These are phyloP conservation scores for Pichia sp. DNA, from an alignment of 1,139 yeast genomes.

Conservation along the genomic window DNA sequence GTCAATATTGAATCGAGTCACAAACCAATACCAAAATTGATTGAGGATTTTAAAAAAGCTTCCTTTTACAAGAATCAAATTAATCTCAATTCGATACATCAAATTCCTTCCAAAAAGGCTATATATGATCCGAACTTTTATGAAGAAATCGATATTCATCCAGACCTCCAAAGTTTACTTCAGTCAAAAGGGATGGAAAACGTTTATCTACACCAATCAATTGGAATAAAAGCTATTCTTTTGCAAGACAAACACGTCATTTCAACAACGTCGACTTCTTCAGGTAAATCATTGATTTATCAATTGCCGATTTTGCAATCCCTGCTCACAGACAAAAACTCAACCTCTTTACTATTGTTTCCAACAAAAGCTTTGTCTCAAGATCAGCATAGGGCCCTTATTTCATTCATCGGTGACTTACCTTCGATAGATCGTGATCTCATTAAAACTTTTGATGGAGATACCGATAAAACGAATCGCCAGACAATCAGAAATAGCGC, in stretches of 20 bases:
- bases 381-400: constrained; percentile 81
- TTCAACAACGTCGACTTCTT: constrained; percentile 88
- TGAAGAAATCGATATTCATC: constrained; percentile 12
- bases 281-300: constrained; percentile 90
- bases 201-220: constrained; percentile 77
- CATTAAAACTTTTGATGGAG: constrained; percentile 91
- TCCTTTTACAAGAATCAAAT: constrained; percentile 62
- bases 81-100: constrained; percentile 40
- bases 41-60: constrained; percentile 42
- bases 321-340: constrained; percentile 44
- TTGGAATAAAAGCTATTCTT: constrained; percentile 60
- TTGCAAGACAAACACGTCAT: constrained; percentile 60
- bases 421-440: constrained; percentile 26
- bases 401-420: constrained; percentile 50
- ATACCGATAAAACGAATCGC: constrained; percentile 62
- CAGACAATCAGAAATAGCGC: constrained; percentile 54
- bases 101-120: constrained; percentile 39
- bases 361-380: constrained; percentile 98
- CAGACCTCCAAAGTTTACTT: constrained; percentile 13
- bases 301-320: constrained; percentile 74
- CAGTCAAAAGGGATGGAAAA: constrained; percentile 42
- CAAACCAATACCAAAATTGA: constrained; percentile 40
- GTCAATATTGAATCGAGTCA: constrained; percentile 19
- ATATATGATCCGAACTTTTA: constrained; percentile 15
- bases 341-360: constrained; percentile 82